Evolutionary conservation across 179 eudicot species (phyloP), one percentile per base, ranked within the genome.

Genomic region (Patellifolia procumbens): DNA sequence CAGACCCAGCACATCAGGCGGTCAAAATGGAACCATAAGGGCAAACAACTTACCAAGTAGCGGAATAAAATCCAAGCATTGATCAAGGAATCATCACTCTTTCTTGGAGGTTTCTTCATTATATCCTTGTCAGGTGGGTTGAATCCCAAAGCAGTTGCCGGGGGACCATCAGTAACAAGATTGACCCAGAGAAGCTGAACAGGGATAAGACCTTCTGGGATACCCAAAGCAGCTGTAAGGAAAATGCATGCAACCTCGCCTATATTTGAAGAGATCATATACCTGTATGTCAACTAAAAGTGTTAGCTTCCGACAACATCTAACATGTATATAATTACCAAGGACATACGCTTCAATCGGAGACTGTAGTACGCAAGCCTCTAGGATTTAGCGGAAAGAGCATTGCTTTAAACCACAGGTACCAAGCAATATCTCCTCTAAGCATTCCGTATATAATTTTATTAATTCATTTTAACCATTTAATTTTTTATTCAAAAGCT

Each of bases 131-230:
- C 98, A 53, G 98, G 94, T 75, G 98, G 97, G 85, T 94, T 94
- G 81, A 94, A 94, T 48, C 98, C 98, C 89, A 94, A 85, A 76
- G 98, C 97, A 72, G 97, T 94, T 15, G 97, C 98, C 20, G 98
- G 98, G 63, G 98, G 98, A 29, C 98, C 98, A 86, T 94, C 98
- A 55, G 98, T 94, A 58, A 94, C 98, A 79, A 94, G 86, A 87
- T 92, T 92, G 79, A 94, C 98, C 98, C 98, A 94, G 58, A 94
- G 88, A 83, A 94, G 98, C 88, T 94, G 97, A 81, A 94, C 98
- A 59, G 98, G 97, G 45, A 94, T 92, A 75, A 94, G 85, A 67
- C 98, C 97, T 80, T 94, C 98, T 0, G 98, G 98, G 78, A 94
- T 92, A 55, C 98, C 98, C 77, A 94, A 75, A 64, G 97, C 97